Conservation (phyloP, 768 basidiomycete species). For the Candolleomyces efflorescens region DNA sequence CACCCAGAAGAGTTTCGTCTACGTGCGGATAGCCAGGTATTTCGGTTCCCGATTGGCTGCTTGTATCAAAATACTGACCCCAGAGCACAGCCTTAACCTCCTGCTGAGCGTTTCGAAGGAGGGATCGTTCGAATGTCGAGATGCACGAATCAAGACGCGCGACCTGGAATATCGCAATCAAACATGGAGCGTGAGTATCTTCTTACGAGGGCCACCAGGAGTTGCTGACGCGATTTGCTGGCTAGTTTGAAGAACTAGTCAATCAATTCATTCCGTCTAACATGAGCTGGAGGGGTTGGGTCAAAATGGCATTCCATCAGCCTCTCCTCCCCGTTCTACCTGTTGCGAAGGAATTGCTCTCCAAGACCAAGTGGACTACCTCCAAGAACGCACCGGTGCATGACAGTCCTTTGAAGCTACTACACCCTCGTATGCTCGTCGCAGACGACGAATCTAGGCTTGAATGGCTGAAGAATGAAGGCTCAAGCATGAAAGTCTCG, state of each 20-base stretch:
- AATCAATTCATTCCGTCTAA: constrained; percentile 78
- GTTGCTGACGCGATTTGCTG: background rate
- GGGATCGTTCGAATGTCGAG: constrained; percentile 79
- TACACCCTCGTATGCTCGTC: constrained; percentile 24
- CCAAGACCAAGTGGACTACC: constrained; percentile 71
- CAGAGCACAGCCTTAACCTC: constrained; percentile 51
- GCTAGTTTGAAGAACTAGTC: constrained; percentile 73
- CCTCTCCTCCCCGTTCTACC: constrained; percentile 74
- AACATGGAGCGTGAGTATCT: constrained; percentile 67
- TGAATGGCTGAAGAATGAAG: constrained; percentile 14
- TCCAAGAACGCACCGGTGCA: constrained; percentile 34
- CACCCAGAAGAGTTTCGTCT: constrained; percentile 77
- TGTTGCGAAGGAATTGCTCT: constrained; percentile 71
- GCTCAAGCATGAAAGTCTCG: background rate
- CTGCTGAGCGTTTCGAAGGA: constrained; percentile 77
- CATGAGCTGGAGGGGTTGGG: constrained; percentile 77
- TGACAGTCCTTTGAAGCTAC: constrained; percentile 26
- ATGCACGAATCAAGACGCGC: constrained; percentile 76
- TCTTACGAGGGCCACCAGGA: background rate
- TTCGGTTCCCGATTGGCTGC: constrained; percentile 11
- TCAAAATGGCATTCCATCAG: constrained; percentile 80
- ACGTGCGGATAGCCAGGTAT: constrained; percentile 71
- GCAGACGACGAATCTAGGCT: constrained; percentile 23
- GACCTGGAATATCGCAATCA: constrained; percentile 79
- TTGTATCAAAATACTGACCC: constrained; percentile 9